A percentile compares a stretch with the other conserved stretches of the same genome.
These are phyloP conservation scores for Fusarium aywerte DNA, from an alignment of 2,329 filamentous ascomycete species.

Conservation along the genomic window DNA sequence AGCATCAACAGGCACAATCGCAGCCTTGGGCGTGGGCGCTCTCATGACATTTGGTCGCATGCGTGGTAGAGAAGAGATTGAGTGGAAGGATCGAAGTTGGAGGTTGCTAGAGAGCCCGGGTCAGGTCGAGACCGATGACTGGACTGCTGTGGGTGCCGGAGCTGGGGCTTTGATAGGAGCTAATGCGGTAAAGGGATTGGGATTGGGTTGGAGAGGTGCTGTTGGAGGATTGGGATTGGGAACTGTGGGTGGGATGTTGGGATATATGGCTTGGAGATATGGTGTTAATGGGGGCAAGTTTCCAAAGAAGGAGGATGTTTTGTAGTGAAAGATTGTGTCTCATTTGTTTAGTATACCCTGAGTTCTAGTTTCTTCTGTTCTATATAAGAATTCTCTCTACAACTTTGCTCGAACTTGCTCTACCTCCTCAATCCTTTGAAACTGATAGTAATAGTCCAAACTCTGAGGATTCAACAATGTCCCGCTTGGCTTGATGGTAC, in stretches of 20 bases:
- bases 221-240: constrained; percentile 61
- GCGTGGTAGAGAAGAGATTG: constrained; percentile 66
- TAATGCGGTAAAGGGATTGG: constrained; percentile 41
- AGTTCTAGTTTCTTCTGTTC: background rate
- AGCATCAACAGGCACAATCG: constrained; percentile 57
- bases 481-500: constrained; percentile 77
- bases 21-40: constrained; percentile 58
- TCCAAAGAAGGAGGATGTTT: constrained; percentile 39
- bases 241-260: constrained; percentile 60
- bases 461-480: constrained; percentile 81
- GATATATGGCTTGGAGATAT: constrained; percentile 62
- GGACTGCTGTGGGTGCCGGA: constrained; percentile 59
- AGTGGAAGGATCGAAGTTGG: constrained; percentile 74
- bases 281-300: constrained; percentile 59
- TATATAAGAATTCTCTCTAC: constrained; percentile 30
- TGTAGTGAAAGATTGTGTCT: background rate
- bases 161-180: constrained; percentile 51
- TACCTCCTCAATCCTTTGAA: constrained; percentile 57
- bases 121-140: constrained; percentile 68
- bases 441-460: constrained; percentile 82
- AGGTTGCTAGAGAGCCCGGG: constrained; percentile 67
- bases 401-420: constrained; percentile 46
- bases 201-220: constrained; percentile 53
- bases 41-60: constrained; percentile 61
- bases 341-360: background rate